phyloP scores from a whole-genome alignment of 2,329 filamentous ascomycete species.

The Zasmidium citrigriseum region DNA sequence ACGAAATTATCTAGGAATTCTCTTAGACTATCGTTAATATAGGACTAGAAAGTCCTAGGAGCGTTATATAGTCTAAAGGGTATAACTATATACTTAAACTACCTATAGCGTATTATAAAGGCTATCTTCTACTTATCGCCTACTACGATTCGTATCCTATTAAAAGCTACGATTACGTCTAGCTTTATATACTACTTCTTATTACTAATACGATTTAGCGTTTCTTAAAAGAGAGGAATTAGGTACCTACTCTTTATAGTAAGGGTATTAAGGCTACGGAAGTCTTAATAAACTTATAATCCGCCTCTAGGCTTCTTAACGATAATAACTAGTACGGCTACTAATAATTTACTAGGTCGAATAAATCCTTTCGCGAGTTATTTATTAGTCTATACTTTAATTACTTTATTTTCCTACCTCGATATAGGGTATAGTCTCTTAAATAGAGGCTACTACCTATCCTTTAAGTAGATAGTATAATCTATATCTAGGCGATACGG shows the following conservation, averaged over 20 bases:
- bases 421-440: neutral
- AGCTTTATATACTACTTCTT: no score
- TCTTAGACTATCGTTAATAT: conserved; percentile 7
- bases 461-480: neutral
- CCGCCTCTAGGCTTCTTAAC: conserved; percentile 1
- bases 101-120: no score
- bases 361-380: conserved; percentile 1
- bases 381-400: conserved; percentile 2
- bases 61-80: no score
- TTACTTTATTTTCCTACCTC: neutral
- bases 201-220: no score
- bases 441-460: neutral
- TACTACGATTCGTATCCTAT: no score
- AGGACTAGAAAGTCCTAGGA: no score
- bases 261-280: neutral
- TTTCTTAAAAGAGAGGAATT: neutral
- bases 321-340: neutral
- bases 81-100: no score
- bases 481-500: neutral
- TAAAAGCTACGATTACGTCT: no score
- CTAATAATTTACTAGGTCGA: neutral
- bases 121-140: no score
- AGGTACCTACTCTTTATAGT: conserved; percentile 8
- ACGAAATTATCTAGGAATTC: conserved; percentile 27
- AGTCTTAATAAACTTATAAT: neutral